Evolutionary conservation across 179 eudicot genomes (phyloP), one percentile per base, ranked within the genome.

Genomic region (Gypsophila paniculata): DNA sequence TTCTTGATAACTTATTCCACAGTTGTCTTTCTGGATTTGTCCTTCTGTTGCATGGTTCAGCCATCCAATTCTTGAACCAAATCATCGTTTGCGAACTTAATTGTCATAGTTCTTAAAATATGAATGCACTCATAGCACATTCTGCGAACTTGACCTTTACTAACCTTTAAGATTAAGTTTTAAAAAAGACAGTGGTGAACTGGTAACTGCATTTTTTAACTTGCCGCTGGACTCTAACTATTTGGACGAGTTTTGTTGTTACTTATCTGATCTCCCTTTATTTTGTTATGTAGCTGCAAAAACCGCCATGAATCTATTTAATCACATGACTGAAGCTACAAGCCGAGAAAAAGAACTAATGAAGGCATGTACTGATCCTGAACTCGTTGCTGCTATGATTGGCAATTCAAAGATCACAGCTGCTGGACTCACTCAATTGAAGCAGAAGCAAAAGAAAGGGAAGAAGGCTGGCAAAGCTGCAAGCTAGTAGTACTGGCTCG

Each of bases 321-420:
- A 84, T 80, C 93, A 88, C 85, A 85, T 89, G 89, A 83, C 92
- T 0, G 94, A 91, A 53, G 87, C 97, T 39, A 77, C 84, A 60
- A 76, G 19, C 68, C 79, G 99, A 67, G 99, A 94, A 76, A 93
- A 94, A 87, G 99, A 94, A 80, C 74, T 94, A 74, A 94, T 94
- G 97, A 94, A 94, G 80, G 99, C 97, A 9, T 91, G 99, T 70
- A 91, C 96, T 21, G 97, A 94, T 81, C 94, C 99, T 12, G 98
- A 93, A 77, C 83, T 93, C 49, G 88, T 89, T 26, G 94, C 99
- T 68, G 99, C 97, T 5, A 91, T 94, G 69, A 69, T 91, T 7
- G 96, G 99, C 48, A 94, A 94, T 57, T 89, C 82, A 58, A 94
- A 94, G 81, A 86, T 94, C 8, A 80, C 97, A 55, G 82, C 97